phyloP scores from a whole-genome alignment of 352 stramenopile species.

The Phytopythium boreale region DNA sequence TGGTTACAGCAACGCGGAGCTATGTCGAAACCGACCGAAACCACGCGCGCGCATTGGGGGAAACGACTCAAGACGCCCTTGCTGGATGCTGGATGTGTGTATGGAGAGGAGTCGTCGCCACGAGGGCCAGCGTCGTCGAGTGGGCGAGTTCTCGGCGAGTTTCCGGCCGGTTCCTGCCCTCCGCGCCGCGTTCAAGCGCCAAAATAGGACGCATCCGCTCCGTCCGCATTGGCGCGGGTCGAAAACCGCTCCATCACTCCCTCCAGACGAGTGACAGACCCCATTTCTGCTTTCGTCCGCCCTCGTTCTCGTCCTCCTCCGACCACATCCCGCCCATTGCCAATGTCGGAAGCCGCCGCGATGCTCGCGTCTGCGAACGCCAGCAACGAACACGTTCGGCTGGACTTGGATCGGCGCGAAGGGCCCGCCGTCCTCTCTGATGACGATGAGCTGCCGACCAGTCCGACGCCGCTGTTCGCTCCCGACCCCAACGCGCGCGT shows the following conservation, averaged over 20 bases:
- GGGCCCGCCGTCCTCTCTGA: not conserved
- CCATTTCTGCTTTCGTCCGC: not conserved
- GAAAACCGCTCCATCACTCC: not conserved
- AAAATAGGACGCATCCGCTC: not conserved
- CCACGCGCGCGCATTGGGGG: not conserved
- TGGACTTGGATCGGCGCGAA: not conserved
- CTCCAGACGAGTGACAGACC: not conserved
- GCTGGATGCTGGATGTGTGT: no score
- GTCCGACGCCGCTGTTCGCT: conserved; percentile 5
- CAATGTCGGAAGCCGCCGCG: not conserved
- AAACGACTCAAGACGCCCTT: no score
- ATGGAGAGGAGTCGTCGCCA: not conserved
- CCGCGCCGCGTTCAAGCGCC: not conserved
- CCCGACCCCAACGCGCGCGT: not conserved
- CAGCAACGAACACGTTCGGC: not conserved
- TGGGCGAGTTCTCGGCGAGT: not conserved
- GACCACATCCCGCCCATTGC: not conserved
- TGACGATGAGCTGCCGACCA: conserved; percentile 5
- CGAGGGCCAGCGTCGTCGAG: not conserved
- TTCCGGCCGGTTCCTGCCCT: not conserved
- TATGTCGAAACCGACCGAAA: not conserved
- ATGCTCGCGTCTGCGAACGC: not conserved
- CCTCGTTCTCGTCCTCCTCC: not conserved
- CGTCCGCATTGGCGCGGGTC: not conserved
- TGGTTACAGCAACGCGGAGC: not conserved